phyloP scores from a whole-genome alignment of 257 asterid genomes.

The Scutellaria minor region DNA sequence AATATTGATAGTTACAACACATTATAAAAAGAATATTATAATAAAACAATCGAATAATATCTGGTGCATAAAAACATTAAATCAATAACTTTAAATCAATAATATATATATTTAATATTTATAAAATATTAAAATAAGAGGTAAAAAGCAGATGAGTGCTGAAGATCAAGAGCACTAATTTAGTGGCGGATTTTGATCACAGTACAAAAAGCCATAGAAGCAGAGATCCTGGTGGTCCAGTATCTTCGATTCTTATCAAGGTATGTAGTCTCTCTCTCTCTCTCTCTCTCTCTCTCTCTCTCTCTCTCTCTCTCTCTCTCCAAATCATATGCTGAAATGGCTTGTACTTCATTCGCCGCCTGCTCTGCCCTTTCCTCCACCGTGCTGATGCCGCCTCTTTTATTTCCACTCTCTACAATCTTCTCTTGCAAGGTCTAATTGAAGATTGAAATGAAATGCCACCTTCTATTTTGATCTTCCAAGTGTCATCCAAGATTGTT shows the following conservation, averaged over 20 bases:
- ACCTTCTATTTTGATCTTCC: neutral
- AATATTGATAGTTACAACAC: too few species aligned
- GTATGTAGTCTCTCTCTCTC: constrained; percentile 24
- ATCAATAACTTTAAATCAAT: too few species aligned
- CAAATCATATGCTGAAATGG: constrained; percentile 30
- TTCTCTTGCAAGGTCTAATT: constrained; percentile 48
- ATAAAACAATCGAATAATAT: too few species aligned
- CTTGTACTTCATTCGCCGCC: constrained; percentile 45
- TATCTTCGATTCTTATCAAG: constrained; percentile 29
- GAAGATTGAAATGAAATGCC: neutral
- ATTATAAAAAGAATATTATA: too few species aligned
- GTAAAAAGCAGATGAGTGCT: too few species aligned
- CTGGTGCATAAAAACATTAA: too few species aligned
- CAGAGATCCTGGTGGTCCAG: constrained; percentile 36
- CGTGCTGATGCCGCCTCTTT: constrained; percentile 32
- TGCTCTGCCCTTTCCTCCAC: constrained; percentile 45
- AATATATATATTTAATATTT: too few species aligned
- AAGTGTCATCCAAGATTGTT: neutral
- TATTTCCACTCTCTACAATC: constrained; percentile 38
- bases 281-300: constrained; percentile 8
- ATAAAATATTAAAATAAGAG: too few species aligned
- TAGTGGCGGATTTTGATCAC: neutral
- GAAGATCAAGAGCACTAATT: too few species aligned
- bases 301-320: constrained; percentile 7
- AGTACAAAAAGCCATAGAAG: neutral